A percentile compares a stretch with the other conserved stretches of the same genome.
These are phyloP conservation scores for Cetraspora pellucida DNA, from an alignment of 192 early-diverging fungal species.

Conservation along the genomic window DNA sequence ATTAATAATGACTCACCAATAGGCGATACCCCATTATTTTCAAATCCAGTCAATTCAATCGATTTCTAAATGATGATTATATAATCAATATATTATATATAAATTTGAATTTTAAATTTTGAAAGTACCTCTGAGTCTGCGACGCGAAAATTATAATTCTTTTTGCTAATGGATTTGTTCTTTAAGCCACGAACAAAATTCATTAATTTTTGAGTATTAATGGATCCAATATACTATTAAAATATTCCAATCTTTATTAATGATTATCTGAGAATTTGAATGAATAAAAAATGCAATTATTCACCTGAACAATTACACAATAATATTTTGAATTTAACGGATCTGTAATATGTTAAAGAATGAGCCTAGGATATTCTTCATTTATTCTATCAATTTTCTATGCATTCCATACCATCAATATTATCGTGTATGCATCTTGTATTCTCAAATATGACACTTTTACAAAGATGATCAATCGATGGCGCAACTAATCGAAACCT, in stretches of 20 bases:
- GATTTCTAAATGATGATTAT: constrained; percentile 46
- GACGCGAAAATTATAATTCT: constrained; percentile 80
- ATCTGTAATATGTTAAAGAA: constrained; percentile 36
- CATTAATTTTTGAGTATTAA: constrained; percentile 66
- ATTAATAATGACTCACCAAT: constrained; percentile 53
- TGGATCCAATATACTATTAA: constrained; percentile 49
- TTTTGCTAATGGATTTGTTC: constrained; percentile 58
- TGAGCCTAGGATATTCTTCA: background rate
- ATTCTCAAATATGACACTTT: constrained; percentile 88
- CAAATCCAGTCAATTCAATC: constrained; percentile 72
- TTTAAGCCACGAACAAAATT: constrained; percentile 64
- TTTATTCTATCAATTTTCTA: constrained; percentile 4
- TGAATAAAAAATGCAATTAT: background rate
- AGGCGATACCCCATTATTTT: constrained; percentile 69
- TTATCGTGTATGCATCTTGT: constrained; percentile 66
- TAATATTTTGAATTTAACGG: constrained; percentile 63
- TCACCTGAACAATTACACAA: constrained; percentile 69
- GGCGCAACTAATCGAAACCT: constrained; percentile 67
- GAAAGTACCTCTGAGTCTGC: constrained; percentile 55
- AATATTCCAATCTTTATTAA: background rate
- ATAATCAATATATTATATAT: background rate
- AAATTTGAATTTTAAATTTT: background rate
- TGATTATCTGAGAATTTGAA: background rate
- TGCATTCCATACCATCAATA: constrained; percentile 41
- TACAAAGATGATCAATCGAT: constrained; percentile 81